Evolutionary conservation across 1,139 yeast species (phyloP), one percentile per base, ranked within the genome.

Genomic region (Hemisphaericaspora xylanilytica): DNA sequence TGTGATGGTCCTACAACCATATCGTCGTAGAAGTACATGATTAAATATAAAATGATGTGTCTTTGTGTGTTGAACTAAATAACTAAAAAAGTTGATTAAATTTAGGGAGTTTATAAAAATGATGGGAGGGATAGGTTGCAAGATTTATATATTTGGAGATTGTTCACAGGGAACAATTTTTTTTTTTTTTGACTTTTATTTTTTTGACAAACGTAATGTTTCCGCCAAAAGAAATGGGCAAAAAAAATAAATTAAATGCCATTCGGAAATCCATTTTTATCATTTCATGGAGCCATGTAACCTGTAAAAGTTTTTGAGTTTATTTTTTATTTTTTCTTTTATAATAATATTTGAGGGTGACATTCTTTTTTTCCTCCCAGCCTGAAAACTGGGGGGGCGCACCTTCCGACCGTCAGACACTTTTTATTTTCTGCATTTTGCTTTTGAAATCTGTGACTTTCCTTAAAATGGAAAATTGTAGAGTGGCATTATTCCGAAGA

Each of bases 21-120:
- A 38, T 57, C 61, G 43, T 57, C 61, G 39, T 50, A 39, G 30
- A 28, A 45, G 36, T 38, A 43, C 44, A 41, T 42, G 32, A 14
- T 33, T n/a, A n/a, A n/a, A 21, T 10, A 16, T 28, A 15, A 16
- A 12, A 13, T 22, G 27, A n/a, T n/a, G n/a, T n/a, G n/a, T n/a
- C n/a, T n/a, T n/a, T n/a, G n/a, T n/a, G n/a, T n/a, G n/a, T n/a
- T n/a, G n/a, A n/a, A n/a, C n/a, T n/a, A n/a, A n/a, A n/a, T n/a
- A n/a, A n/a, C n/a, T 18, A 25, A 34, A 34, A 28, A 25, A 30
- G 25, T 22, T n/a, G n/a, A 22, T 8, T 20, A 7, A 28, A 16
- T 14, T 11, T 18, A 15, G 21, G 37, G 20, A 13, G 20, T 16
- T 24, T 15, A 3, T 15, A 25, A 34, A 14, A 17, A 27, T 18